Base-by-base conservation (phyloP, 2,329 filamentous ascomycete species). In the Tolypocladium cylindrosporum region DNA sequence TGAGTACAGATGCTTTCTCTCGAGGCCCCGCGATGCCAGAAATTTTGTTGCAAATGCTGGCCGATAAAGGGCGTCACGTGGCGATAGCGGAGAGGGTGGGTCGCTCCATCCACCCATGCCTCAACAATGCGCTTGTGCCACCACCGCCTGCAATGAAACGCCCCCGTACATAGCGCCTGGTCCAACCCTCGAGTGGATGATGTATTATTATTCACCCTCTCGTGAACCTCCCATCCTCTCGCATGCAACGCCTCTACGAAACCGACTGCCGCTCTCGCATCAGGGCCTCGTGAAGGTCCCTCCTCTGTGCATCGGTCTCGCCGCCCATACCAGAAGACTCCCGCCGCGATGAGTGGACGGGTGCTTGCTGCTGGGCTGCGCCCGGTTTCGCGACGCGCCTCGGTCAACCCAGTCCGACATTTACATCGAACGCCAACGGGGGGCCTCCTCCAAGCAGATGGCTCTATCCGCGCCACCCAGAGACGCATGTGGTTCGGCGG, bases 401-500 rank as follows among this genome's bases (percentile, higher is more conserved):
- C 78, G 61, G 72, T 79, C 66, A 77, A 77, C 66, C 72, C 78
- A 62, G 76, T 78, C 66, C 87, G 87, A 66, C 82, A 86, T 70
- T 77, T 88, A 65, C 85, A 89, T 73, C 84, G 79, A 61, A 78
- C 86, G 59, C 82, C 86, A 40, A 84, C 85, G 16, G 86, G 87
- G 57, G 88, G 88, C 34, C 80, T 91, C 41, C 79, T 90, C 60
- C 80, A 85, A 65, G 79, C 85, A 63, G 83, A 90, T 74, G 79
- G 81, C 61, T 77, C 82, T 65, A 77, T 85, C 65, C 81, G 85
- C 67, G 76, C 81, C 69, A 77, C 83, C 68, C 76, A 82, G 71
- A 78, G 81, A 57, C 83, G 87, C 61, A 80, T 86, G 71, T 94
- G 89, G 87, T 87, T 90, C n/a, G 79, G 86, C 14, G 89, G 88